Evolutionary conservation across 371 early-diverging fungal genomes (phyloP).

Genomic region (Mucor indicus): DNA sequence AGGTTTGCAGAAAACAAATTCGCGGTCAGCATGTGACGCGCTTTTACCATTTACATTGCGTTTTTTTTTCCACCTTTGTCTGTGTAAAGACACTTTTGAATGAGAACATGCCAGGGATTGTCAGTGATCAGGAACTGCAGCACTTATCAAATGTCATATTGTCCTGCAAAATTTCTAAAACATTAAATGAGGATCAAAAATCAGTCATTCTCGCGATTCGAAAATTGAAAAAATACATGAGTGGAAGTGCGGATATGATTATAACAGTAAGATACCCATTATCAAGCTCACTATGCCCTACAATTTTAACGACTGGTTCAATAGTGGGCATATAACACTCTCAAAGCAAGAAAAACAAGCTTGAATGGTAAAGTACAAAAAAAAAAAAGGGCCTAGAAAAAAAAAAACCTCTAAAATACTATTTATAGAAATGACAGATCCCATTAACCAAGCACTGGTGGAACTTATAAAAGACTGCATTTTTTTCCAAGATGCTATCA

Average conservation of each 20-base stretch:
- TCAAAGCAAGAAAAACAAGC: constrained; percentile 9
- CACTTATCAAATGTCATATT: constrained; percentile 9
- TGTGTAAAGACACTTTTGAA: too few species aligned
- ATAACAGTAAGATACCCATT: constrained; percentile 10
- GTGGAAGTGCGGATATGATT: constrained; percentile 3
- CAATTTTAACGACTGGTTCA: not conserved
- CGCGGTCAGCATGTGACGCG: too few species aligned
- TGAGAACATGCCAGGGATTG: constrained; percentile 5
- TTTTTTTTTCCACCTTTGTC: too few species aligned
- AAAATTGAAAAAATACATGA: constrained; percentile 21
- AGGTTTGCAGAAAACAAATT: too few species aligned
- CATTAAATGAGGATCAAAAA: constrained; percentile 9
- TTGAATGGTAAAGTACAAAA: not conserved
- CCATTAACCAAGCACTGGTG: constrained; percentile 25
- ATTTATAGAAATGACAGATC: constrained; percentile 22
- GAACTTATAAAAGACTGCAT: constrained; percentile 29
- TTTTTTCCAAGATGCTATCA: constrained; percentile 27
- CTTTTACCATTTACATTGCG: too few species aligned
- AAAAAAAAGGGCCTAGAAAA: not conserved
- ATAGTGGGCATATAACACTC: constrained; percentile 17
- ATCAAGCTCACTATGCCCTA: too few species aligned
- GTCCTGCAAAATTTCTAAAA: constrained; percentile 3
- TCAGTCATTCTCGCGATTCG: constrained; percentile 16
- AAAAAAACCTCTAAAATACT: not conserved
- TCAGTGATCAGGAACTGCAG: constrained; percentile 1